These are phyloP conservation scores for Aphanomyces astaci DNA, from an alignment of 352 stramenopile genomes.

Conservation along the genomic window DNA sequence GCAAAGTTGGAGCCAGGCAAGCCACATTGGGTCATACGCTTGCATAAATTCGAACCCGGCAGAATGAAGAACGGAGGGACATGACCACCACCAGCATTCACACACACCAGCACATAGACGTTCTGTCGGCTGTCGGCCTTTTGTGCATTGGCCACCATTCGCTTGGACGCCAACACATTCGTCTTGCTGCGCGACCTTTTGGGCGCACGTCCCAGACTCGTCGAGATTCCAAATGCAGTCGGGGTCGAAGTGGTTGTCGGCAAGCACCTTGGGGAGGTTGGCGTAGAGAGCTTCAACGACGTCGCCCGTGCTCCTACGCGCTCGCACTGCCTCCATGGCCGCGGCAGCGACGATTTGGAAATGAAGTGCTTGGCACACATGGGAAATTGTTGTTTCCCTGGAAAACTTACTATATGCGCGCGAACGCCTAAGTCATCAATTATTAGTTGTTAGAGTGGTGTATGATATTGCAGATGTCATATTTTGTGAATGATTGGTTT, in stretches of 20 bases:
- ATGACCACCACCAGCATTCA: slow-evolving; percentile 2
- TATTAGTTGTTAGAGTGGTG: too few relatives aligned
- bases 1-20: background rate
- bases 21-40: background rate
- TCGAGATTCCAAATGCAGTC: slow-evolving; percentile 4
- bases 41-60: background rate
- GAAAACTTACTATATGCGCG: background rate
- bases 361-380: background rate
- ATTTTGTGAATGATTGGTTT: too few relatives aligned
- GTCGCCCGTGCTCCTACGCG: background rate
- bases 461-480: too few relatives aligned
- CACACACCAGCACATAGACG: background rate
- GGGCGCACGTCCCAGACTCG: background rate
- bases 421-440: too few relatives aligned
- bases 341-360: background rate
- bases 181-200: background rate
- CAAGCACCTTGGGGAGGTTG: background rate
- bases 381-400: background rate
- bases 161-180: background rate
- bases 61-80: slow-evolving; percentile 2
- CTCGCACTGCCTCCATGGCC: background rate
- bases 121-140: slow-evolving; percentile 1
- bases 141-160: background rate
- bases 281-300: background rate
- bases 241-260: background rate